Conservation (phyloP, 176 grass and related monocot species). For the Musa troglodytarum region DNA sequence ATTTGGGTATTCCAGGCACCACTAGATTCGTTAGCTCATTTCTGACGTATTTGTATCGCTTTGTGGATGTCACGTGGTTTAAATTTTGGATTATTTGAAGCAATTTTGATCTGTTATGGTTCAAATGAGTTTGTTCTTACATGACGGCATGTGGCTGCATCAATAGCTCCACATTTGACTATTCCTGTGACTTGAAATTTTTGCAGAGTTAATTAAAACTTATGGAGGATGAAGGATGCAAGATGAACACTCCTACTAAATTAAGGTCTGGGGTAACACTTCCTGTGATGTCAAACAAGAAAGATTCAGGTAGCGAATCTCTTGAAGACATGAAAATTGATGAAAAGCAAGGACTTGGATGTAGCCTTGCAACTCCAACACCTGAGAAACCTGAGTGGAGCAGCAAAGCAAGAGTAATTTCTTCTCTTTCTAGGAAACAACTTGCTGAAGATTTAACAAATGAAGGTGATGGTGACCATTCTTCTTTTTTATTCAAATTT, state of each 20-base stretch:
- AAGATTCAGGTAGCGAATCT: constrained; percentile 26
- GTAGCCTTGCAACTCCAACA: constrained; percentile 59
- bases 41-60: neutral
- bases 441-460: constrained; percentile 54
- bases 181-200: neutral
- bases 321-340: constrained; percentile 17
- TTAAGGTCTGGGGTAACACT: constrained; percentile 19
- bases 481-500: constrained; percentile 11
- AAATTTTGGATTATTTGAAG: neutral
- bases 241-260: constrained; percentile 22
- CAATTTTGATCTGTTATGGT: no score
- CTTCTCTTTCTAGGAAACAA: constrained; percentile 53
- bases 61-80: neutral
- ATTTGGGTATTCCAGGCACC: neutral
- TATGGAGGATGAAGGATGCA: constrained; percentile 32
- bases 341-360: constrained; percentile 27
- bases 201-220: neutral
- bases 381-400: constrained; percentile 58
- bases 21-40: neutral
- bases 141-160: no score
- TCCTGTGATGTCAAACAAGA: constrained; percentile 21
- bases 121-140: no score
- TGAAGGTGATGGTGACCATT: constrained; percentile 28
- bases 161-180: no score
- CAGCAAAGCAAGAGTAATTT: constrained; percentile 42